Evolutionary conservation across 805 yeast species (phyloP).

Genomic region (Saccharomycopsis sp.): DNA sequence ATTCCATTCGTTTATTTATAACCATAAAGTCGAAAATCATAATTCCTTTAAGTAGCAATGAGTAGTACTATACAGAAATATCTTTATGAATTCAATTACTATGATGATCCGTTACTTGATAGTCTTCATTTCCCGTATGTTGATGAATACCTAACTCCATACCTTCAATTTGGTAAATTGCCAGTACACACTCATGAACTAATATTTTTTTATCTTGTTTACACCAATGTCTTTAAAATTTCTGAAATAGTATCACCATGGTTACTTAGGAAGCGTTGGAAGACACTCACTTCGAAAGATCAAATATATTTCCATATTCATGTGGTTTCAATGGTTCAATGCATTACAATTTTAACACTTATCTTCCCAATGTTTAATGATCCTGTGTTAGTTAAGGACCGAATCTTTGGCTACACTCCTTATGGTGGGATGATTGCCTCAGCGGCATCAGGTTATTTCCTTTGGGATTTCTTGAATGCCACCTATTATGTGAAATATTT

Average conservation of each 20-base stretch:
- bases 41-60: too few relatives aligned
- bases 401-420: slow-evolving; percentile 58
- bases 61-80: neutral
- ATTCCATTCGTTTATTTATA: too few relatives aligned
- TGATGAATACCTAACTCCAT: slow-evolving; percentile 27
- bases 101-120: slow-evolving; percentile 26
- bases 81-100: slow-evolving; percentile 13
- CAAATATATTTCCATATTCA: slow-evolving; percentile 76
- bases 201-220: slow-evolving; percentile 25
- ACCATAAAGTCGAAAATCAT: too few relatives aligned
- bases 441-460: slow-evolving; percentile 68
- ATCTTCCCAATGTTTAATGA: slow-evolving; percentile 59
- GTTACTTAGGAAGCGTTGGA: slow-evolving; percentile 24
- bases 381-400: slow-evolving; percentile 37
- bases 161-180: slow-evolving; percentile 22
- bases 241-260: slow-evolving; percentile 24
- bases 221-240: slow-evolving; percentile 26
- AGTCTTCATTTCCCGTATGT: slow-evolving; percentile 26
- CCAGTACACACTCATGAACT: slow-evolving; percentile 30
- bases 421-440: slow-evolving; percentile 63
- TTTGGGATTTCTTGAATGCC: slow-evolving; percentile 78
- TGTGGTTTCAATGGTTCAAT: slow-evolving; percentile 79
- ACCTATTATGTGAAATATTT: slow-evolving; percentile 45
- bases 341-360: slow-evolving; percentile 53
- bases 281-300: slow-evolving; percentile 33